Evolutionary conservation across 768 basidiomycete genomes (phyloP).

Genomic region (Rhodosporidiobolus sp.): DNA sequence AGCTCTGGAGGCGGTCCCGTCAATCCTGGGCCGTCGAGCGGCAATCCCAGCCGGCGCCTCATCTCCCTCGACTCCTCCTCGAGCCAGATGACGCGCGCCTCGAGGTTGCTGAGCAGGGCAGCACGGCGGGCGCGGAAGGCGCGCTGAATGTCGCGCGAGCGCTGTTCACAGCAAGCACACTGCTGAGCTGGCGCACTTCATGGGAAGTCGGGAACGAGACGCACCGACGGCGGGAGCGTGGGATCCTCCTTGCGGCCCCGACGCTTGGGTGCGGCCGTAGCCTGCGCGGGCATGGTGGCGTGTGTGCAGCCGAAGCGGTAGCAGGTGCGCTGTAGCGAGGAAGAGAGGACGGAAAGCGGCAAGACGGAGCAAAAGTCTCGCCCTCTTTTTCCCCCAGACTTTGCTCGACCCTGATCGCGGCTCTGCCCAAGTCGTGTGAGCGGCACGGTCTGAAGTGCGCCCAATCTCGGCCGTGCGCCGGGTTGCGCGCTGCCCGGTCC

Average conservation of each 20-base stretch:
- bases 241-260: constrained; percentile 33
- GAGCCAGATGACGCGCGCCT: constrained; percentile 73
- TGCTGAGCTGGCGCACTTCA: background rate
- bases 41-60: constrained; percentile 69
- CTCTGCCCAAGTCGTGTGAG: no score
- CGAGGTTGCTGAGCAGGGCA: constrained; percentile 78
- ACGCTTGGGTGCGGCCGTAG: background rate
- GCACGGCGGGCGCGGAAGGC: constrained; percentile 85
- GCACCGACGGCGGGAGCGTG: constrained; percentile 22
- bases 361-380: no score
- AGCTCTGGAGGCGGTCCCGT: constrained; percentile 51
- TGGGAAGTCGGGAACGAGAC: background rate
- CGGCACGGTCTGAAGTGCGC: no score
- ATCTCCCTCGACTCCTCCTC: constrained; percentile 78
- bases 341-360: background rate
- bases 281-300: background rate
- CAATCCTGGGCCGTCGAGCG: constrained; percentile 66
- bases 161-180: background rate
- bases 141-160: constrained; percentile 76
- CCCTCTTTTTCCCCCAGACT: no score
- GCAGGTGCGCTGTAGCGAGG: background rate
- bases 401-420: no score
- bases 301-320: background rate
- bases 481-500: no score
- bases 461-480: no score